Evolutionary conservation across 129 eudicot genomes (phyloP).

Genomic region (Kitagawia praeruptora): DNA sequence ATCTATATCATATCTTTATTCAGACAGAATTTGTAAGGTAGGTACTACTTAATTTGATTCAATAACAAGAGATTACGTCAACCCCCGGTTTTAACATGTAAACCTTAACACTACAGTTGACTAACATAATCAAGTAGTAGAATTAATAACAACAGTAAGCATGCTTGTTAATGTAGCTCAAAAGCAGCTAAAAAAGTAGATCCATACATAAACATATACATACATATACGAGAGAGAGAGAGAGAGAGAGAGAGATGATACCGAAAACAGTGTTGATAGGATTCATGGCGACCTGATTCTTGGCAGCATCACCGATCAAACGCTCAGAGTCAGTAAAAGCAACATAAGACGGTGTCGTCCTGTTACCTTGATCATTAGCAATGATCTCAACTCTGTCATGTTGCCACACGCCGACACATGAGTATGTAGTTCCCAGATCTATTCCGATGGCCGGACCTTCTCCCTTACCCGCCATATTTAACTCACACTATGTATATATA

Average conservation of each 20-base stretch:
- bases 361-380: constrained; percentile 17
- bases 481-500: too few species aligned
- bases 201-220: neutral
- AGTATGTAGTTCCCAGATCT: constrained; percentile 14
- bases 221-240: neutral
- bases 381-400: constrained; percentile 16
- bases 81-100: neutral
- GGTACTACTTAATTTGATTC: too few species aligned
- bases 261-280: constrained; percentile 19
- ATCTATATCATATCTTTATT: too few species aligned
- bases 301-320: constrained; percentile 16
- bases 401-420: constrained; percentile 14
- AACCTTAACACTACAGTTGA: neutral
- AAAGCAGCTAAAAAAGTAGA: neutral
- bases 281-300: constrained; percentile 22
- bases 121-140: neutral
- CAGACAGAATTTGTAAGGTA: neutral
- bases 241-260: neutral
- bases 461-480: constrained; percentile 12
- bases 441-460: constrained; percentile 17
- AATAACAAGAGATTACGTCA: neutral
- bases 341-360: constrained; percentile 17
- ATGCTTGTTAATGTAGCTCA: neutral
- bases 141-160: neutral
- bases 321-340: constrained; percentile 13